Evolutionary conservation across 2,329 filamentous ascomycete species (phyloP), one percentile per base, ranked within the genome.

Genomic region (Clonostachys sp.): DNA sequence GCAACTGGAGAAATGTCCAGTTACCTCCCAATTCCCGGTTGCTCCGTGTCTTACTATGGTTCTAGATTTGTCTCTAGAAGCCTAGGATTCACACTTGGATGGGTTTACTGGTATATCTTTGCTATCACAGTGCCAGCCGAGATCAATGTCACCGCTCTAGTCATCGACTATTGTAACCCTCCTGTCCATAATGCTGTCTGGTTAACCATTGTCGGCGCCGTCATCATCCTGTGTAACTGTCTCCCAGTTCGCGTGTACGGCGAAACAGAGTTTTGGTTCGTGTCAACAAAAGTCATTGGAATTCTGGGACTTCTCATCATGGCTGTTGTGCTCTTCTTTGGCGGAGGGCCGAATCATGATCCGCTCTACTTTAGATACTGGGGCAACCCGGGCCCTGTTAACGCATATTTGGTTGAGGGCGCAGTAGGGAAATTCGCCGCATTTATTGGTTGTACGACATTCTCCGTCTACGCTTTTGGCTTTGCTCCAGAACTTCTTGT

Each of bases 21-120:
- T 10, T 89, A 84, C 56, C 83, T 91, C 30, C 89, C 89, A 6
- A 82, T 91, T 36, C 74, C 85, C 18, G 89, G 87, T 49, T 30
- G 24, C 24, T 84, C 86, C 39, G 91, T 91, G 61, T 87, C 86
- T 30, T 77, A 83, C 40, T 92, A 91, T 57, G 86, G 87, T 17
- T 77, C 82, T 38, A 84, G 88, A 16, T 89, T 91, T 57, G 77
- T 90, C 53, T 83, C 88, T 58, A 83, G 81, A 12, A 83, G 83
- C 48, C 71, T 90, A 42, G 86, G 86, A 8, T 91, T 91, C 57
- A 77, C 86, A 16, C 86, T 91, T 77, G 87, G 88, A 16, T 91
- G 87, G 87, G 83, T 89, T 50, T 91, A 91, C 67, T 91, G 85
- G 84, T 90, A 90, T 59, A 84, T 78, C 36, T 91, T 84, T 85